Evolutionary conservation across 345 rosid genomes (phyloP).

Genomic region (Melaleuca quinquenervia): DNA sequence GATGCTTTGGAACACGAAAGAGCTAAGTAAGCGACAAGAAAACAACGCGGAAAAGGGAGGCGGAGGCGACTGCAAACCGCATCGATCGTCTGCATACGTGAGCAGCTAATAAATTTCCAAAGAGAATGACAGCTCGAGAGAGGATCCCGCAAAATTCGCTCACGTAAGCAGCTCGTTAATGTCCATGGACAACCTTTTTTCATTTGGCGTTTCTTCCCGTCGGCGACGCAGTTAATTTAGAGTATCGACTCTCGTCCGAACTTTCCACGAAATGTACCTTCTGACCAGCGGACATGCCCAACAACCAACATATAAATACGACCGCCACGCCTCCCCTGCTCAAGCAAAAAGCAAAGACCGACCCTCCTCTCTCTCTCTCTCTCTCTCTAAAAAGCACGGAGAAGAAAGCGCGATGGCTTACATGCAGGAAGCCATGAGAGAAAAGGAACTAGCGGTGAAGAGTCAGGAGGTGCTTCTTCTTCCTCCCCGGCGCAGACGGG

Average conservation of each 20-base stretch:
- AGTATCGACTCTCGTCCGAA: no score
- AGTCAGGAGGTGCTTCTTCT: not conserved
- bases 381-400: not conserved
- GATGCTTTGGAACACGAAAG: not conserved
- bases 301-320: not conserved
- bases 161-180: not conserved
- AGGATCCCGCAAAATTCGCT: not conserved
- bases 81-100: not conserved
- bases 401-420: not conserved
- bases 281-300: not conserved
- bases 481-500: not conserved
- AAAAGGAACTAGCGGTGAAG: not conserved
- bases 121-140: not conserved
- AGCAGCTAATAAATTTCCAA: not conserved
- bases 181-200: not conserved
- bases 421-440: not conserved
- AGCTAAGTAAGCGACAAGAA: not conserved
- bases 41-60: not conserved
- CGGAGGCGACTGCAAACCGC: not conserved
- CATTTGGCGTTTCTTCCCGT: not conserved
- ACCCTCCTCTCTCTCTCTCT: not conserved
- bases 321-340: not conserved
- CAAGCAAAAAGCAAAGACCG: not conserved
- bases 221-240: not conserved
- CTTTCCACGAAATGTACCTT: no score